Evolutionary conservation across 768 basidiomycete genomes (phyloP).

Genomic region (Lentinula raphanica): DNA sequence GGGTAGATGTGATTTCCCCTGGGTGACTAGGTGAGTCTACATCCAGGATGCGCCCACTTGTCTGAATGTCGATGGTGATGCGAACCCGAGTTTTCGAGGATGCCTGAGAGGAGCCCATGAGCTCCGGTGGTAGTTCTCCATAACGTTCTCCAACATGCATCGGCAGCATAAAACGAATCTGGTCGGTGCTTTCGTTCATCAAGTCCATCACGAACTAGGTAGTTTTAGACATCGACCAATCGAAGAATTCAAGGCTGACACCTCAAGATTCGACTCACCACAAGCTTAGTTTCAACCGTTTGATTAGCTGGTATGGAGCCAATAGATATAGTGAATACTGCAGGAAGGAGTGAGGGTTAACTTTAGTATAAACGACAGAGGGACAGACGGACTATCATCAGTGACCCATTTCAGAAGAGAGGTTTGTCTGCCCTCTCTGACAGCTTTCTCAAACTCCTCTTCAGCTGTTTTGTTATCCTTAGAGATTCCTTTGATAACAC

Average conservation of each 20-base stretch:
- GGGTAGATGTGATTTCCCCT: constrained; percentile 23
- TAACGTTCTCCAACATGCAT: constrained; percentile 47
- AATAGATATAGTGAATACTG: constrained; percentile 56
- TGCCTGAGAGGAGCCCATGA: constrained; percentile 26
- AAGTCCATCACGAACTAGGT: constrained; percentile 51
- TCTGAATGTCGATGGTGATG: constrained; percentile 44
- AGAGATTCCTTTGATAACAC: constrained; percentile 36
- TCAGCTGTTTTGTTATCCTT: constrained; percentile 44
- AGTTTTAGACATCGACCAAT: too few species aligned
- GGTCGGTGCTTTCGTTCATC: constrained; percentile 40
- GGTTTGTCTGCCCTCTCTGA: constrained; percentile 32
- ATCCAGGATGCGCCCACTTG: constrained; percentile 34
- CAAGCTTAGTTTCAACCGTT: constrained; percentile 35
- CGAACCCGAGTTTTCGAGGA: constrained; percentile 28
- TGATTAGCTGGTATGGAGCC: constrained; percentile 43
- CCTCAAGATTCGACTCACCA: constrained; percentile 27
- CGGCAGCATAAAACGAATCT: constrained; percentile 52
- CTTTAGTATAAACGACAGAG: not conserved
- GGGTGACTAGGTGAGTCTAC: constrained; percentile 42
- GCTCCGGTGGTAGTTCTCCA: constrained; percentile 36
- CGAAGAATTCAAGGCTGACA: not conserved
- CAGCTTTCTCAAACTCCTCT: constrained; percentile 34
- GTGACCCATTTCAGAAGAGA: constrained; percentile 45
- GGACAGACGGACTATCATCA: constrained; percentile 40
- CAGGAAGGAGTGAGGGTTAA: not conserved